Base-by-base conservation (phyloP, 2,329 filamentous ascomycete species). In the Drechslera avenae region DNA sequence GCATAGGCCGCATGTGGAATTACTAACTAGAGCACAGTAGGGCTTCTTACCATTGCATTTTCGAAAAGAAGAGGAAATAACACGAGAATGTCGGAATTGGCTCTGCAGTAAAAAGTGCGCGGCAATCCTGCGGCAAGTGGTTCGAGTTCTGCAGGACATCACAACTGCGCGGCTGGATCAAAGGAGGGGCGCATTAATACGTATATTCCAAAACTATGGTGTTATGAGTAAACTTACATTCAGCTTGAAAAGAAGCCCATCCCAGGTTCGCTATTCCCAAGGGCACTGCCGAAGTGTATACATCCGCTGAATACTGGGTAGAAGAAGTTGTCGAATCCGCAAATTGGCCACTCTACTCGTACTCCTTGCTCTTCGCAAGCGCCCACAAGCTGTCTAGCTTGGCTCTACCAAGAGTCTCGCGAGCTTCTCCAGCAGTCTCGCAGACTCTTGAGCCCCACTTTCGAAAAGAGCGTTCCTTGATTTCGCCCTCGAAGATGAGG, bases 331-430 rank as follows among this genome's bases (percentile, higher is more conserved):
- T 37, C 7, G n/a, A 21, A 26, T 26, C 8, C 30, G 16, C 16
- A 41, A 13, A 13, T 12, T 19, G 16, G 9, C 14, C 7, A 10
- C 19, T 17, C n/a, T 57, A 18, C 19, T 17, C n/a, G 53, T 36
- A 61, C 23, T 66, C 62, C 26, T 64, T 57, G 40, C 68, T 90
- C 79, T 95, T 96, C 0, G 92, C 93, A 62, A 94, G 76, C 8
- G 88, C 88, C 94, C 94, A 99, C 68, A 99, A 93, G 65, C 88
- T 96, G 64, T 97, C 93, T 83, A 97, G 89, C 79, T 96, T 97
- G 5, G 86, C 85, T 61, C 91, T 83, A 10, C 85, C 78, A 56
- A 99, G 75, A 17, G 87, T 81, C 62, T 96, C 91, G 69, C 90
- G 88, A 4, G 93, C 94, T 69, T 95, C 89, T 9, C 86, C 83